These are phyloP conservation scores for Phaeomoniella chlamydospora DNA, from an alignment of 2,329 filamentous ascomycete species.

Conservation along the genomic window DNA sequence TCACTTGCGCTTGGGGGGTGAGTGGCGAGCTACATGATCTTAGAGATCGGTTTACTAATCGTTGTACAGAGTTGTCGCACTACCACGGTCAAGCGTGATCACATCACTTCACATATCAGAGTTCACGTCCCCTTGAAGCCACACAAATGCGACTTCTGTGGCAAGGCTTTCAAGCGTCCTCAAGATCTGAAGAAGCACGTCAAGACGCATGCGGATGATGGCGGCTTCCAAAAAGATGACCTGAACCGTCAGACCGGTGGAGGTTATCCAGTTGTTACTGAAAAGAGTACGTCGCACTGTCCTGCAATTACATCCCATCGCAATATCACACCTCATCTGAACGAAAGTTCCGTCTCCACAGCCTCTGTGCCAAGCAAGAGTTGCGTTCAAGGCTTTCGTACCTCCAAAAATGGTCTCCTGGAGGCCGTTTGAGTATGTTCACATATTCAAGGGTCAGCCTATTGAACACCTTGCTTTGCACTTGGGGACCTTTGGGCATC, in stretches of 20 bases:
- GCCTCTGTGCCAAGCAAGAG: too few species aligned
- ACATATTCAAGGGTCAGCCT: too few species aligned
- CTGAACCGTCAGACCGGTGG: slow-evolving; percentile 7
- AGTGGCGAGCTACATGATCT: too few species aligned
- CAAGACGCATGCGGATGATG: slow-evolving; percentile 92
- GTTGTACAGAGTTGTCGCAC: slow-evolving; percentile 63
- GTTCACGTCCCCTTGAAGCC: slow-evolving; percentile 98
- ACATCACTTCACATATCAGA: slow-evolving; percentile 97
- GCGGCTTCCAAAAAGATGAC: neutral
- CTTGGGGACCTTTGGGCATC: too few species aligned
- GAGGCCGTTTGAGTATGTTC: too few species aligned
- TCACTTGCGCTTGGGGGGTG: slow-evolving; percentile 86
- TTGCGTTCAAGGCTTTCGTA: too few species aligned
- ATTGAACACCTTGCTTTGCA: too few species aligned
- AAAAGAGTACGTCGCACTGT: neutral
- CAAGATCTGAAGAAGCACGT: slow-evolving; percentile 99
- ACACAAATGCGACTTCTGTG: slow-evolving; percentile 97
- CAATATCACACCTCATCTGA: too few species aligned
- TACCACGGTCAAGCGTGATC: slow-evolving; percentile 94
- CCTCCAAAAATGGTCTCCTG: too few species aligned
- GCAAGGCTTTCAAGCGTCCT: slow-evolving; percentile 96
- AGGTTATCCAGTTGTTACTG: neutral
- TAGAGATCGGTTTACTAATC: neutral
- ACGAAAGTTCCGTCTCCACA: too few species aligned
- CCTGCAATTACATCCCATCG: neutral